These are phyloP conservation scores for Mimosa pudica DNA, from an alignment of 306 rosid species.

Conservation along the genomic window DNA sequence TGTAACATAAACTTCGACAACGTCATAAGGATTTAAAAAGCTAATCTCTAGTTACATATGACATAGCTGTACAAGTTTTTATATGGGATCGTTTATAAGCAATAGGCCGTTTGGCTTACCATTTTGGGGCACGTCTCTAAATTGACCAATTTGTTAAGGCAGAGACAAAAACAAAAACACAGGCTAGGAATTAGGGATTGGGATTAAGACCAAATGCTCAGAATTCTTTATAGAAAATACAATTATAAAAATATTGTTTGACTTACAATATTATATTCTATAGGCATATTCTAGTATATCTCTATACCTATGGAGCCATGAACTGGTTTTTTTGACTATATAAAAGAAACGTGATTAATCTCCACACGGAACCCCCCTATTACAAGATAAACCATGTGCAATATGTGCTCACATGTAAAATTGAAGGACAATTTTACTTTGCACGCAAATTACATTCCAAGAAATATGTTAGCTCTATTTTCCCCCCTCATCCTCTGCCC, in stretches of 20 bases:
- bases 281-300: not conserved
- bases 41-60: not conserved
- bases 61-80: not conserved
- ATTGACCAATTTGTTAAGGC: conserved; percentile 19
- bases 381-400: conserved; percentile 40
- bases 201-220: conserved; percentile 29
- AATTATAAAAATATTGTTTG: not conserved
- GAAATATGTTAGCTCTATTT: conserved; percentile 48
- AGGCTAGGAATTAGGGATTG: not conserved
- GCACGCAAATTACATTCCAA: conserved; percentile 49
- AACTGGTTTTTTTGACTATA: conserved; percentile 37
- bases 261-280: conserved; percentile 22
- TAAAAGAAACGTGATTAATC: conserved; percentile 30
- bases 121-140: conserved; percentile 9
- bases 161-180: conserved; percentile 3
- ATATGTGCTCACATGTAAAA: conserved; percentile 45
- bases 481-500: conserved; percentile 23
- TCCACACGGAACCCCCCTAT: conserved; percentile 42
- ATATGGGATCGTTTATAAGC: not conserved
- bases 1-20: not conserved
- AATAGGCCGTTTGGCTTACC: not conserved
- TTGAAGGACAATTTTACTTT: conserved; percentile 41
- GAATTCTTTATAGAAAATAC: not conserved
- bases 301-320: not conserved
- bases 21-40: not conserved